These are phyloP conservation scores for Arachis monticola DNA, from an alignment of 331 rosid genomes.

Conservation along the genomic window DNA sequence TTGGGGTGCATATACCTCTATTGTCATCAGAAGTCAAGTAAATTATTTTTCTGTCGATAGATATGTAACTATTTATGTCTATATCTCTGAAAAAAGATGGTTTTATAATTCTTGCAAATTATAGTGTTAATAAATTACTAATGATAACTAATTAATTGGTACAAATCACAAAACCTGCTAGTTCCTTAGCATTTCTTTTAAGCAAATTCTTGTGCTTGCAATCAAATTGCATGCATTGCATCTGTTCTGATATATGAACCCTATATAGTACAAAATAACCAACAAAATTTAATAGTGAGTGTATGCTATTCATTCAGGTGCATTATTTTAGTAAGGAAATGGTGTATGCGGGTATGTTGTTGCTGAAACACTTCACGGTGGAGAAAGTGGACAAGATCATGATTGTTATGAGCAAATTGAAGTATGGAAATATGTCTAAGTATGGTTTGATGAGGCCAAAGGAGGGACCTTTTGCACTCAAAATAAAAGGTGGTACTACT, in stretches of 20 bases:
- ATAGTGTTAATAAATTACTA: too few species aligned
- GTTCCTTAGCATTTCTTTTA: too few species aligned
- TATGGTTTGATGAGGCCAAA: slow-evolving; percentile 49
- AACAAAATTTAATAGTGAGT: too few species aligned
- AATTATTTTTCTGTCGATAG: not conserved
- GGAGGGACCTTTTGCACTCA: slow-evolving; percentile 51
- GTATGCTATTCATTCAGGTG: slow-evolving; percentile 38
- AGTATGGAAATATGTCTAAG: slow-evolving; percentile 45
- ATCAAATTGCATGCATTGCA: too few species aligned
- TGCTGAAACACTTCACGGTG: slow-evolving; percentile 42
- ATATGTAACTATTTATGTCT: too few species aligned
- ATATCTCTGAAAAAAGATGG: too few species aligned
- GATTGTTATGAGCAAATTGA: slow-evolving; percentile 37
- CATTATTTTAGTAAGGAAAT: slow-evolving; percentile 59
- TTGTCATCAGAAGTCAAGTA: slow-evolving; percentile 55
- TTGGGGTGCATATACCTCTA: slow-evolving; percentile 57
- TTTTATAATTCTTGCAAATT: too few species aligned
- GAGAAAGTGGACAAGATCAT: slow-evolving; percentile 42
- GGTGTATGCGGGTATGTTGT: slow-evolving; percentile 53
- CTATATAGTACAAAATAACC: too few species aligned
- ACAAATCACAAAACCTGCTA: too few species aligned
- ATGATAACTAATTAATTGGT: too few species aligned
- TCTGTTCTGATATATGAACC: too few species aligned
- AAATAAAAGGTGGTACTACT: slow-evolving; percentile 42
- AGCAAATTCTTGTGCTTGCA: too few species aligned